Evolutionary conservation across 371 early-diverging fungal species (phyloP), one percentile per base, ranked within the genome.

Genomic region (Mucor circinelloides): DNA sequence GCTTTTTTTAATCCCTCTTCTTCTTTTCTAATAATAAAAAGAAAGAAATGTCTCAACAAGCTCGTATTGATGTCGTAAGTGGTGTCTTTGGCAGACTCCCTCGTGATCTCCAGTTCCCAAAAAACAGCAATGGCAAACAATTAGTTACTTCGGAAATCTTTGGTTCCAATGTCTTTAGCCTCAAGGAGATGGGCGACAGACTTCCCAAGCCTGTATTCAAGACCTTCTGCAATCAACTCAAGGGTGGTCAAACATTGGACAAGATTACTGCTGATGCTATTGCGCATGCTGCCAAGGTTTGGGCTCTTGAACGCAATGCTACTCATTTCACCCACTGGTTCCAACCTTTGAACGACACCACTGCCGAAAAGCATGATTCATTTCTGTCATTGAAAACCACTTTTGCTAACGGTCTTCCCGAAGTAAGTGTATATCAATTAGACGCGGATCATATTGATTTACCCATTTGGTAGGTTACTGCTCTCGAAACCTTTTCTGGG

Each of bases 301-400:
- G 99, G 99, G 95, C 98, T 68, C 91, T 94, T 93, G 94, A 96
- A 73, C 90, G 90, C 58, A 91, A 91, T 48, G 97, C 97, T 44
- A 96, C 96, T 58, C 98, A 99, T 85, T 99, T 96, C 79, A 97
- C 97, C 36, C 99, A 99, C 83, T 97, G 97, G 97, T 99, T 99
- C 91, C 99, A 99, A 86, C 99, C 98, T 68, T 93, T 95, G 88
- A 99, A 97, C 17, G 98, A 94, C 65, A 87, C 95, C 58, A 99
- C 98, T 57, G 99, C 99, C 66, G 97, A 97, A 86, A 99, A 99
- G 89, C 99, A 99, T 84, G 98, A 99, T 87, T 90, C 94, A 36
- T 99, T 99, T 89, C 82, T 97, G 75, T 88, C 92, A 19, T 80
- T 99, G 48, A 93, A 93, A 75, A 85, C 88, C 30, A 80, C 72